These are phyloP conservation scores for Didymella pomorum DNA, from an alignment of 2,329 filamentous ascomycete species.

Conservation along the genomic window DNA sequence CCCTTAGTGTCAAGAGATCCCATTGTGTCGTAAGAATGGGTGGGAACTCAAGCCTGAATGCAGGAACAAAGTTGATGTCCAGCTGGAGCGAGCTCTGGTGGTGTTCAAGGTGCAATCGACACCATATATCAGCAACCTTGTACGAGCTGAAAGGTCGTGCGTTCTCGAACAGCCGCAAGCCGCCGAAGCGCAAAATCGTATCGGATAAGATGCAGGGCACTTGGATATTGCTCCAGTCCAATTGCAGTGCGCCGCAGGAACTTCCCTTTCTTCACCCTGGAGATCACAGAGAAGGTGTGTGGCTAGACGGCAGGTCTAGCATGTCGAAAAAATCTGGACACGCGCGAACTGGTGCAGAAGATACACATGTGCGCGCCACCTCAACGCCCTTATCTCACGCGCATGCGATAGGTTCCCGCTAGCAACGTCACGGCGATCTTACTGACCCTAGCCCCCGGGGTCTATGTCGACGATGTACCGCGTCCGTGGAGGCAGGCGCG, in stretches of 20 bases:
- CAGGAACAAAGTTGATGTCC: not conserved
- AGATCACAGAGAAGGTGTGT: conserved; percentile 3
- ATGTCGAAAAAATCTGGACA: not conserved
- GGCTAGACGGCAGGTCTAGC: conserved; percentile 1
- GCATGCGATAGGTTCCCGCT: conserved; percentile 5
- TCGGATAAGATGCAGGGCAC: conserved; percentile 6
- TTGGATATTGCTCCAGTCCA: not conserved
- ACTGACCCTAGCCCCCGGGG: not conserved
- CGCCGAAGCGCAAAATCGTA: not conserved
- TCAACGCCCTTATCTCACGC: conserved; percentile 6
- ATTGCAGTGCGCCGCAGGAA: not conserved
- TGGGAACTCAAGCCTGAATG: not conserved
- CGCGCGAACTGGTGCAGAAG: conserved; percentile 1
- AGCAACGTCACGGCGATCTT: conserved; percentile 11
- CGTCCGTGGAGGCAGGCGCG: not conserved
- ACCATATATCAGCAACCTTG: not conserved
- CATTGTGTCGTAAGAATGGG: conserved; percentile 3
- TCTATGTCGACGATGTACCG: not conserved
- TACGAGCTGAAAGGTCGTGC: not conserved
- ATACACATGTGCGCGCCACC: conserved; percentile 10
- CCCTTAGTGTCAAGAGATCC: conserved; percentile 17
- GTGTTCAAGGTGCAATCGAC: not conserved
- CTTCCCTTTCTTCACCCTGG: not conserved
- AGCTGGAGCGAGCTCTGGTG: not conserved
- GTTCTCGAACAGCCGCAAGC: conserved; percentile 5